Conservation (phyloP, 805 yeast genomes). For the Groenewaldozyma salmanticensis region DNA sequence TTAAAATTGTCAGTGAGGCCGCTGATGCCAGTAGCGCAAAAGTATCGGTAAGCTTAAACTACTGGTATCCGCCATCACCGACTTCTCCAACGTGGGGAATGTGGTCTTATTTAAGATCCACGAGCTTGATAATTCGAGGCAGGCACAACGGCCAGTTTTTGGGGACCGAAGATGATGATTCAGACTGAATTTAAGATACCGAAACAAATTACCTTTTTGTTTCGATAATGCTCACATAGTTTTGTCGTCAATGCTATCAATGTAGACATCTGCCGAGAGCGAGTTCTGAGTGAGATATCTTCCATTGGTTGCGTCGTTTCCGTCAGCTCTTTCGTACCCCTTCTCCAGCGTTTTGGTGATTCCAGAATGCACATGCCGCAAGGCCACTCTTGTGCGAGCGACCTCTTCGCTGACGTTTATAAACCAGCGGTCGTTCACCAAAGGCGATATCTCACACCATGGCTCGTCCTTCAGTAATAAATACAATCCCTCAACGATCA, state of each 20-base stretch:
- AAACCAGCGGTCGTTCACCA: constrained; percentile 35
- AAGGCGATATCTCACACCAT: constrained; percentile 43
- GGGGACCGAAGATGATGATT: constrained; percentile 1
- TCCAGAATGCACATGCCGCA: constrained; percentile 45
- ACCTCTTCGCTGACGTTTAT: constrained; percentile 37
- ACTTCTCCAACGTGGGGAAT: constrained; percentile 22
- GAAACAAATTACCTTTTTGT: no score
- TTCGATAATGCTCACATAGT: no score
- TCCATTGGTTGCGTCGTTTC: constrained; percentile 58
- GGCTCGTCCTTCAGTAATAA: constrained; percentile 46
- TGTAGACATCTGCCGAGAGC: constrained; percentile 18
- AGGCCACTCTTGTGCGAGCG: constrained; percentile 51
- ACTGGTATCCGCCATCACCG: constrained; percentile 25
- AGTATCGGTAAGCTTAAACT: constrained; percentile 24
- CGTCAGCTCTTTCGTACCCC: constrained; percentile 32
- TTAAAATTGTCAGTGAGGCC: constrained; percentile 16
- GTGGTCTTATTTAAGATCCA: constrained; percentile 24
- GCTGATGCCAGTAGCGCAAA: neutral
- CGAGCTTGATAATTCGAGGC: constrained; percentile 15
- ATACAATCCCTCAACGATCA: constrained; percentile 72
- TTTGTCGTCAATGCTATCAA: constrained; percentile 9
- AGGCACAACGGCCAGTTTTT: constrained; percentile 18
- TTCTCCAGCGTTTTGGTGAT: constrained; percentile 24
- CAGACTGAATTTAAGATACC: neutral
- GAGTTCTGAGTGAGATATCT: constrained; percentile 24